These are phyloP conservation scores for Gymnopus androsaceus DNA, from an alignment of 1,284 basidiomycete genomes.

Conservation along the genomic window DNA sequence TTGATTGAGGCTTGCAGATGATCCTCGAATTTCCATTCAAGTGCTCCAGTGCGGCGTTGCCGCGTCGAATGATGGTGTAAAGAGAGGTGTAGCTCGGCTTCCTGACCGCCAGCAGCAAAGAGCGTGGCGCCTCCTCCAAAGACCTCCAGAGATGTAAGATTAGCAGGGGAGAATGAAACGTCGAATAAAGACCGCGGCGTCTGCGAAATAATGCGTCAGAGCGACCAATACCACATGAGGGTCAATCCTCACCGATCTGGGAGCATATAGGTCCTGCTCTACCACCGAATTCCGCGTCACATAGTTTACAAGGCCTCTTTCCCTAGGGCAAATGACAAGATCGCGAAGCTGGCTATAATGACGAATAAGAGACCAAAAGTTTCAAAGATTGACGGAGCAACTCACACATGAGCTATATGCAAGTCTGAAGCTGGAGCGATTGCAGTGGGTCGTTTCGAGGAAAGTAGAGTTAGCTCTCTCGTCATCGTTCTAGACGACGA, in stretches of 20 bases:
- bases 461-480: constrained; percentile 45
- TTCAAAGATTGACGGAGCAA: constrained; percentile 21
- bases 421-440: constrained; percentile 48
- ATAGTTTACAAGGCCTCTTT: constrained; percentile 70
- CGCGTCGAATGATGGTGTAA: constrained; percentile 35
- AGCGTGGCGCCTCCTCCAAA: constrained; percentile 57
- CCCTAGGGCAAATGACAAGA: constrained; percentile 53
- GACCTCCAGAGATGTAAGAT: constrained; percentile 64
- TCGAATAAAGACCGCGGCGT: constrained; percentile 51
- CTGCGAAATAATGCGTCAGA: constrained; percentile 32
- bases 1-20: constrained; percentile 73
- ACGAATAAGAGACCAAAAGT: constrained; percentile 10
- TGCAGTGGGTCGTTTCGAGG: constrained; percentile 45
- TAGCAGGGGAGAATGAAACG: constrained; percentile 67
- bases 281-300: constrained; percentile 57
- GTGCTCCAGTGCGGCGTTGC: constrained; percentile 28
- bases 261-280: constrained; percentile 62
- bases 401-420: constrained; percentile 72
- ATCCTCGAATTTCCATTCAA: constrained; percentile 59
- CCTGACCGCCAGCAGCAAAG: constrained; percentile 82
- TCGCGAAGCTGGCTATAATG: constrained; percentile 42
- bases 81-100: constrained; percentile 77
- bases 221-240: constrained; percentile 20
- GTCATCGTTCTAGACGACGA: constrained; percentile 41
- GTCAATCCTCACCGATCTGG: constrained; percentile 48